These are phyloP conservation scores for Exserohilum turcica DNA, from an alignment of 2,329 filamentous ascomycete genomes.

Conservation along the genomic window DNA sequence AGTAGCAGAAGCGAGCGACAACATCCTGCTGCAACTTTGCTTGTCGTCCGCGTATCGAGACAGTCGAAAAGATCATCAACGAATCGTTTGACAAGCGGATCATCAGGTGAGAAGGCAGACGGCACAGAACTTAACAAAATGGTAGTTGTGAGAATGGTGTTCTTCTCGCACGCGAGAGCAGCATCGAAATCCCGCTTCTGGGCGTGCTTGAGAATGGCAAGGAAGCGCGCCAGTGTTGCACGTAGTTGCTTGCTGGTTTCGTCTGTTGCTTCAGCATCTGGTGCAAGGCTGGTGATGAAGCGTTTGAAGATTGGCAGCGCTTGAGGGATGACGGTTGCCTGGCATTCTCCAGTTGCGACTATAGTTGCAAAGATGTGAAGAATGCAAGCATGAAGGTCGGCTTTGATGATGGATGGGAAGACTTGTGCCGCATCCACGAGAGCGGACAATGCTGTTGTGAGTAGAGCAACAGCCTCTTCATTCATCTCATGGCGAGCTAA, in stretches of 20 bases:
- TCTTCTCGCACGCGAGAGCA: conserved; percentile 88
- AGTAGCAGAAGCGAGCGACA: conserved; percentile 80
- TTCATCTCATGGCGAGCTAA: conserved; percentile 75
- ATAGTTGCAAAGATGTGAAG: conserved; percentile 96
- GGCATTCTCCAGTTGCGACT: conserved; percentile 83
- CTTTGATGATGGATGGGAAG: conserved; percentile 95
- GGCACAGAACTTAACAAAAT: conserved; percentile 84
- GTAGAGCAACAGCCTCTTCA: conserved; percentile 82
- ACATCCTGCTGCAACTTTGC: conserved; percentile 89
- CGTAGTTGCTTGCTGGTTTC: conserved; percentile 73
- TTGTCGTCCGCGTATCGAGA: conserved; percentile 78
- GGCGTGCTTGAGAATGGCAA: conserved; percentile 76
- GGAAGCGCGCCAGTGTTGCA: conserved; percentile 79
- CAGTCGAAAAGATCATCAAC: conserved; percentile 85
- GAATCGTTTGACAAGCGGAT: conserved; percentile 75
- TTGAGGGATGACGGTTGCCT: conserved; percentile 86
- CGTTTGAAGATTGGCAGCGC: conserved; percentile 89
- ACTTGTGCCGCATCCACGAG: conserved; percentile 94
- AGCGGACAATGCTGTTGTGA: conserved; percentile 80
- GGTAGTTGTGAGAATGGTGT: conserved; percentile 84
- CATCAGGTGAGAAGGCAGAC: conserved; percentile 73
- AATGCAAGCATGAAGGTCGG: conserved; percentile 93
- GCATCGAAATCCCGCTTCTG: conserved; percentile 77
- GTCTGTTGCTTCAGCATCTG: conserved; percentile 46
- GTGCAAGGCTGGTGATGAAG: conserved; percentile 78